Evolutionary conservation across 192 early-diverging fungal genomes (phyloP), one percentile per base, ranked within the genome.

Genomic region (Obelidium mucronatum): DNA sequence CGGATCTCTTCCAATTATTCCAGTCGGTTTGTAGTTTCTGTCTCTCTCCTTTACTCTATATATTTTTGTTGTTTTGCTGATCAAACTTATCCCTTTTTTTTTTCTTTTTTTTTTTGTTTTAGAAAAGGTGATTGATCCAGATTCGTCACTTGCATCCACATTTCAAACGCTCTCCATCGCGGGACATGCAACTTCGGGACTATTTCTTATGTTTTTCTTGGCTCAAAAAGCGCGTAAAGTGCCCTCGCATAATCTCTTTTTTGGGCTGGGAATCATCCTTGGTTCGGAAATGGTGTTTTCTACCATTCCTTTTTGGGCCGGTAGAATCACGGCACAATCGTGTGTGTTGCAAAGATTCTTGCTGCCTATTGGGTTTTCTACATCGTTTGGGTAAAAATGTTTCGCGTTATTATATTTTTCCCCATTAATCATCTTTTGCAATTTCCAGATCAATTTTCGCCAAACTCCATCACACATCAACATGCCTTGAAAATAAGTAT

Each of bases 1-100:
- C 33, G 63, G 63, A 37, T 65, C 24, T 6, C 30, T 65, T 65
- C 35, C 63, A 6, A 65, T 65, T 17, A 39, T 65, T 35, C 63
- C 63, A 4, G n/a, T 48, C 44, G 44, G n/a, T n/a, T n/a, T n/a
- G n/a, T n/a, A n/a, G n/a, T n/a, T n/a, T n/a, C n/a, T n/a, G n/a
- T n/a, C n/a, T n/a, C n/a, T n/a, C n/a, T n/a, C n/a, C n/a, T n/a
- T n/a, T n/a, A n/a, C n/a, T n/a, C n/a, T n/a, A n/a, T n/a, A n/a
- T n/a, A n/a, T n/a, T n/a, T n/a, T n/a, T n/a, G n/a, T n/a, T n/a
- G n/a, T n/a, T n/a, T n/a, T n/a, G n/a, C n/a, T n/a, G n/a, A n/a
- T n/a, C n/a, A n/a, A n/a, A n/a, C n/a, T n/a, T n/a, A n/a, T n/a
- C n/a, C n/a, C n/a, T n/a, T n/a, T n/a, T n/a, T n/a, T n/a, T n/a